Evolutionary conservation across 768 basidiomycete species (phyloP).

Genomic region (Suillus bovinus): DNA sequence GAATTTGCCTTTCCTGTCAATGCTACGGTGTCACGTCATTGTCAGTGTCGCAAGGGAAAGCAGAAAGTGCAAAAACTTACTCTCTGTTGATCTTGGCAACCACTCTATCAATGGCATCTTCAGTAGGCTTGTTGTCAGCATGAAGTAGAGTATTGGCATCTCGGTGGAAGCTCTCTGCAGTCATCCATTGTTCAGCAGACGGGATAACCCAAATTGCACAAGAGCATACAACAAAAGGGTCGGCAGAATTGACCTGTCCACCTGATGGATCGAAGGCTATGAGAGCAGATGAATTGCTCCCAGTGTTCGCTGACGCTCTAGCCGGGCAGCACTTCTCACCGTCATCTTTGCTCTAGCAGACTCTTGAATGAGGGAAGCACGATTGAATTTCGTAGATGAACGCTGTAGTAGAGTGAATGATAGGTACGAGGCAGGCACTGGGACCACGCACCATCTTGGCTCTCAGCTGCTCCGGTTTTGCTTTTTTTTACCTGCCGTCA

Average conservation of each 20-base stretch:
- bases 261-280: conserved; percentile 57
- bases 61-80: conserved; percentile 47
- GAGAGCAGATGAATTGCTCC: conserved; percentile 37
- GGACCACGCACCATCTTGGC: conserved; percentile 64
- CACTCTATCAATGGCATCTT: conserved; percentile 93
- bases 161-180: conserved; percentile 83
- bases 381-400: conserved; percentile 78
- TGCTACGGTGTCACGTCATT: conserved; percentile 41
- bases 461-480: conserved; percentile 74
- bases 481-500: conserved; percentile 69
- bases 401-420: conserved; percentile 46
- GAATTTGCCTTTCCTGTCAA: conserved; percentile 89
- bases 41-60: background rate
- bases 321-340: background rate
- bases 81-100: conserved; percentile 91
- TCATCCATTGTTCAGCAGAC: conserved; percentile 61
- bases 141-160: conserved; percentile 93
- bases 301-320: conserved; percentile 68
- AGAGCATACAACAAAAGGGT: background rate
- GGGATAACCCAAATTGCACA: conserved; percentile 43
- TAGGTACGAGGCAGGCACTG: conserved; percentile 3
- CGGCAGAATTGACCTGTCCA: conserved; percentile 36
- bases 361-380: conserved; percentile 86
- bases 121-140: conserved; percentile 92
- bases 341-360: conserved; percentile 3